These are phyloP conservation scores for Cubamyces sp. DNA, from an alignment of 768 basidiomycete species.

Conservation along the genomic window DNA sequence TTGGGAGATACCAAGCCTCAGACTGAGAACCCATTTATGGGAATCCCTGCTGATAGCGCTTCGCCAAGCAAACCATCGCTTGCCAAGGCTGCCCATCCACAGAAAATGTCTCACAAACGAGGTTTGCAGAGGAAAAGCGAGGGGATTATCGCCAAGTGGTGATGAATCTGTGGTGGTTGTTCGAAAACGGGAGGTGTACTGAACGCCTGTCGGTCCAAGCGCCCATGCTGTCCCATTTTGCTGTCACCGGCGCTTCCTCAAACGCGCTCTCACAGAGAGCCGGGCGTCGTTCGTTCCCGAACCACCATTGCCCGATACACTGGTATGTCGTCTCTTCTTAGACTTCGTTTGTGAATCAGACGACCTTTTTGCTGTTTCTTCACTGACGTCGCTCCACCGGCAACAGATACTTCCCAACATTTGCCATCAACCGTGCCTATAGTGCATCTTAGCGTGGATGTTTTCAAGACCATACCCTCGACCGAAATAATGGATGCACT, in stretches of 20 bases:
- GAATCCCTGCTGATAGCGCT: not conserved
- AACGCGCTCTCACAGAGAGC: conserved; percentile 1
- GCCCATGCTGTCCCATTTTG: not conserved
- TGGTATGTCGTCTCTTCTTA: conserved; percentile 1
- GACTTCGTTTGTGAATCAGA: conserved; percentile 4
- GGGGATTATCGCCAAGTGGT: not conserved
- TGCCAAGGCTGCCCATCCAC: not conserved
- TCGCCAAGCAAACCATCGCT: not conserved
- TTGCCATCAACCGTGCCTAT: not conserved
- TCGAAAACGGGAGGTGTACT: not conserved
- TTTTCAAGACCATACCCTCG: not conserved
- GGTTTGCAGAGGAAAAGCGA: not conserved
- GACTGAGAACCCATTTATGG: not conserved
- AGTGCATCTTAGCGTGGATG: not conserved
- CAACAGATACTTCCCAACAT: not conserved
- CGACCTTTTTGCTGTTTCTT: not conserved
- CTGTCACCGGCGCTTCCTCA: not conserved
- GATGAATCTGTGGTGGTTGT: no score
- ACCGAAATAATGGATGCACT: not conserved
- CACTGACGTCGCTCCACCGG: not conserved
- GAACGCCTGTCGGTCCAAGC: conserved; percentile 1
- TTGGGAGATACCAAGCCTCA: not conserved
- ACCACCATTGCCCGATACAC: not conserved
- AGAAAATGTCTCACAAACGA: not conserved
- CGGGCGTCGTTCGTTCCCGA: conserved; percentile 4